Conservation (phyloP, 768 basidiomycete species). For the Termitomyces sp. region DNA sequence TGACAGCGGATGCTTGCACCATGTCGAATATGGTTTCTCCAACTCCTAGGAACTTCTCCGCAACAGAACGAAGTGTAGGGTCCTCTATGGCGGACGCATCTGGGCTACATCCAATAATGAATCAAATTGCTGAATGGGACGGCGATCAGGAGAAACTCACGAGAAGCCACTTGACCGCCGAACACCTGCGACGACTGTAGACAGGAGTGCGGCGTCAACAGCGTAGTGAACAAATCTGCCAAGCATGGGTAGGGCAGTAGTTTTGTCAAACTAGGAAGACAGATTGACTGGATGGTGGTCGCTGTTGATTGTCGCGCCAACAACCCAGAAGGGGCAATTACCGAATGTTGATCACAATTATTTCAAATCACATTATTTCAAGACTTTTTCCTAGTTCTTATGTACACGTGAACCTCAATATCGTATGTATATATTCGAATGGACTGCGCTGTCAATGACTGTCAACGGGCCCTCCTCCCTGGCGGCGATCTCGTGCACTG, state of each 20-base stretch:
- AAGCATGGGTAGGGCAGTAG: constrained; percentile 24
- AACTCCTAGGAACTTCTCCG: constrained; percentile 79
- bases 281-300: neutral
- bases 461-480: too few relatives aligned
- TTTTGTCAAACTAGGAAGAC: neutral
- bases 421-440: too few relatives aligned
- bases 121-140: constrained; percentile 2
- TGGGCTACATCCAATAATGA: constrained; percentile 42
- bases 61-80: constrained; percentile 67
- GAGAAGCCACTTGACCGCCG: constrained; percentile 85
- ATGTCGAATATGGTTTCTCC: constrained; percentile 91
- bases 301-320: neutral
- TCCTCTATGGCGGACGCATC: constrained; percentile 72
- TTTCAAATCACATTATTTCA: too few relatives aligned
- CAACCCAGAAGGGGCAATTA: constrained; percentile 1
- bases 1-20: constrained; percentile 81
- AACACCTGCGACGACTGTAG: constrained; percentile 89
- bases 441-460: too few relatives aligned
- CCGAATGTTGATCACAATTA: too few relatives aligned
- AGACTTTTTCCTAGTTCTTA: too few relatives aligned
- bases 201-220: constrained; percentile 80
- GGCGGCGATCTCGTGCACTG: too few relatives aligned
- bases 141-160: constrained; percentile 46
- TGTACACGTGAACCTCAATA: too few relatives aligned
- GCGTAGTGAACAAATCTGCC: constrained; percentile 82